Evolutionary conservation across 2,329 filamentous ascomycete genomes (phyloP).

Genomic region (Fusarium continuum): DNA sequence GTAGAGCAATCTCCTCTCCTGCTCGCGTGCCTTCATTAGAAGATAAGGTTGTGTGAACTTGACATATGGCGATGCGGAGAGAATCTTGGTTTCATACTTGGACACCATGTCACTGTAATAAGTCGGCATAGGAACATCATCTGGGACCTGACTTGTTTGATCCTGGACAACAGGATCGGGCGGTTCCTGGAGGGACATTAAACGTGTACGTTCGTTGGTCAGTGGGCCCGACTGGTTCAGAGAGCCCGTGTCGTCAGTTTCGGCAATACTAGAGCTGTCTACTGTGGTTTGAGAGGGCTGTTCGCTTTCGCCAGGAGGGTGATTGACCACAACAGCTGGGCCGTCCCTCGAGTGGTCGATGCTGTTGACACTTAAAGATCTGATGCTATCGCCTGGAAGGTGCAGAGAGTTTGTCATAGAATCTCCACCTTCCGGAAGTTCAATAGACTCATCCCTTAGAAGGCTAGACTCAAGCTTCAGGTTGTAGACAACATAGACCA

Average conservation of each 20-base stretch:
- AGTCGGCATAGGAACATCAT: constrained; percentile 84
- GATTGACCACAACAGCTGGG: constrained; percentile 47
- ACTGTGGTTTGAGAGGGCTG: constrained; percentile 47
- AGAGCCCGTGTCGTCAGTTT: constrained; percentile 44
- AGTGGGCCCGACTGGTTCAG: constrained; percentile 39
- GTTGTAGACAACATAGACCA: constrained; percentile 99
- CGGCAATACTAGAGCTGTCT: constrained; percentile 43
- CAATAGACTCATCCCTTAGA: constrained; percentile 90
- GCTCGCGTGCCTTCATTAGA: constrained; percentile 88
- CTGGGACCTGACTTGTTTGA: constrained; percentile 69
- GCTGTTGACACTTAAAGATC: constrained; percentile 47
- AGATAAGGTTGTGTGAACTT: constrained; percentile 95
- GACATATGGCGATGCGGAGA: constrained; percentile 96
- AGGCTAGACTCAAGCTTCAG: constrained; percentile 94
- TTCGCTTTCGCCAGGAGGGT: constrained; percentile 51
- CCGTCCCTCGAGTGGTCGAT: constrained; percentile 43
- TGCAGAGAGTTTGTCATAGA: constrained; percentile 53
- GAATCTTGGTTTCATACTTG: constrained; percentile 89
- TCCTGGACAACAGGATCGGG: constrained; percentile 58
- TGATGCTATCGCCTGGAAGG: constrained; percentile 53
- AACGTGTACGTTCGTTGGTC: constrained; percentile 41
- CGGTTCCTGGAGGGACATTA: constrained; percentile 54
- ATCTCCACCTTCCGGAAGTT: constrained; percentile 72
- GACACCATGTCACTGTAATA: constrained; percentile 96
- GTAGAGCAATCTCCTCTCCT: constrained; percentile 85